Evolutionary conservation across 148 eudicot genomes (phyloP), one percentile per base, ranked within the genome.

Genomic region (Fagopyrum homotropicum): DNA sequence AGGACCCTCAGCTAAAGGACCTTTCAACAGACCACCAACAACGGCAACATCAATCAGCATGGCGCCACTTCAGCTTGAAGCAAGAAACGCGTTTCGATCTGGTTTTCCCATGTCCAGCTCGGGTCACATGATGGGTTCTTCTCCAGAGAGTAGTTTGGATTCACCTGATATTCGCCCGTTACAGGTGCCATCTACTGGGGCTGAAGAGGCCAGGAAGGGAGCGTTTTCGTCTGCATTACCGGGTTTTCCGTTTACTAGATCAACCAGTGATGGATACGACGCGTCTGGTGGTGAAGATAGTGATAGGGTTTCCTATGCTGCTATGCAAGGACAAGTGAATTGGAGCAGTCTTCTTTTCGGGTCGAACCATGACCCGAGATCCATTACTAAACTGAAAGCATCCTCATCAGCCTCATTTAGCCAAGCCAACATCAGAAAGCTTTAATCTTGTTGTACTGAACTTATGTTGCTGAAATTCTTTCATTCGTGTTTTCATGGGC

Each of bases 211-310:
- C n/a, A 82, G 86, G 76, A 82, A 85, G 71, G 72, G 87, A 11
- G 72, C 74, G 4, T n/a, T 26, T 1, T 60, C 82, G 69, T 77
- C 82, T 17, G 78, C 75, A 16, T 74, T 78, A 45, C 82, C 84
- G 8, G 97, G 81, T 12, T 55, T 83, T 22, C 89, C 90, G 2
- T 72, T 88, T 51, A 90, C 99, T 1, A 88, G 99, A 79, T 92
- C 96, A 8, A 89, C 92, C 40, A 95, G 99, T 75, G 99, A 90
- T 52, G 99, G 99, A 51, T 96, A 96, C 70, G 99, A 96, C 52
- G 95, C 98, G 14, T 96, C 99, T 14, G 99, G 99, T 46, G 99
- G 99, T 35, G 99, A 96, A 83, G 99, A 96, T 68, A 96, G 99
- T 80, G 99, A 96, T 68, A 89, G 88, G 45, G 93, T 92, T 19